Base-by-base conservation (phyloP, 139 green algal genomes). In the Chlorella vulgaris region DNA sequence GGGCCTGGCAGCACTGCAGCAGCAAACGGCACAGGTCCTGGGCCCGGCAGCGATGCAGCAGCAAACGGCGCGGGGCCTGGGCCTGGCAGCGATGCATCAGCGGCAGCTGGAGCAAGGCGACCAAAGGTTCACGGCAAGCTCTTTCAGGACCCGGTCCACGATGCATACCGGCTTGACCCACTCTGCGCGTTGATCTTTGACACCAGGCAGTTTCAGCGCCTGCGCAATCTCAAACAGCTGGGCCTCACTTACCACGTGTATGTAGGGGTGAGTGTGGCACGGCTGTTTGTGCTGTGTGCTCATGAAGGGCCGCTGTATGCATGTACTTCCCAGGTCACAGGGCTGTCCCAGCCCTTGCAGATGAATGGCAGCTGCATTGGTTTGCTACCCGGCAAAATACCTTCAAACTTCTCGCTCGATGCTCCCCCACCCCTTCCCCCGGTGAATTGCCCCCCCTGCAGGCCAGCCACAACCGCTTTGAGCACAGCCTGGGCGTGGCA, bases 401-500 rank as follows among this genome's bases (percentile, higher is more conserved):
- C 19, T 3, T 19, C 28, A 22, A 10, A 6, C 2, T 18, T 6
- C 63, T 31, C 28, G 63, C 33, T 6, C 29, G 24, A 5, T 80
- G 68, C 5, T 35, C 69, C 42, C 77, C 84, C 51, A 86, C 86
- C 81, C 36, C 22, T 15, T 31, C 22, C 40, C 67, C 35, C 4
- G 15, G 35, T 83, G 39, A 22, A 13, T 24, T 3, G 28, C 39
- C 68, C 26, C n/a, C 24, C 28, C n/a, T 42, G 69, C 69, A 77
- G 69, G 95, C 95, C 15, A 85, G 77, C n/a, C 95, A 98, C 87
- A 94, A 87, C 71, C 90, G 95, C 61, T 91, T 90, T 77, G 91
- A 98, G 84, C 95, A 98, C 88, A 94, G 85, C 24, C 76, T 98
- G 29, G 95, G 95, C 7, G 90, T 94, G 0, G 90, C 85, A 1